These are phyloP conservation scores for Gymnopus androsaceus DNA, from an alignment of 1,284 basidiomycete genomes.

Conservation along the genomic window DNA sequence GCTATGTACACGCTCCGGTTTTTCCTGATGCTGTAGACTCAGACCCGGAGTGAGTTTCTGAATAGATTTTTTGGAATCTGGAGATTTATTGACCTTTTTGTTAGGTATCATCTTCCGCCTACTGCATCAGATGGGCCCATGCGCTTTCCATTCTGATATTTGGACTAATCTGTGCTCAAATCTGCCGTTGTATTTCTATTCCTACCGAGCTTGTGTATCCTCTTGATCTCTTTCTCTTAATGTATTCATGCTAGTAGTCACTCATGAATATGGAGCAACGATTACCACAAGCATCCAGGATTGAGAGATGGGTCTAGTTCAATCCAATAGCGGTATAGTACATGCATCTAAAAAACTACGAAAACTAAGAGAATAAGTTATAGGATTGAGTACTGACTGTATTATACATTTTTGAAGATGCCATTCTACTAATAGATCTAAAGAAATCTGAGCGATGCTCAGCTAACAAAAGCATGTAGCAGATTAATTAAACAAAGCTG, in stretches of 20 bases:
- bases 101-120: not conserved
- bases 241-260: no score
- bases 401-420: not conserved
- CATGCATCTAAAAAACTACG: not conserved
- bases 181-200: not conserved
- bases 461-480: not conserved
- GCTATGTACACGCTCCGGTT: no score
- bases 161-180: not conserved
- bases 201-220: not conserved
- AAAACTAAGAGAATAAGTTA: not conserved
- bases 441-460: not conserved
- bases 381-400: not conserved
- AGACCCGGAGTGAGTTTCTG: not conserved
- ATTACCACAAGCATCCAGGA: not conserved
- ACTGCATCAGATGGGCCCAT: not conserved
- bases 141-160: not conserved
- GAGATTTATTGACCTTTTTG: not conserved
- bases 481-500: slow-evolving; percentile 45
- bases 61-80: not conserved
- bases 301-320: no score
- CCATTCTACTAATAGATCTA: not conserved
- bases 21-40: not conserved
- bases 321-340: no score
- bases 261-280: not conserved
- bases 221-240: not conserved